A percentile compares a stretch with the other conserved stretches of the same genome.
Evolutionary conservation across 129 eudicot genomes (phyloP).

Genomic region (Tagetes erecta): DNA sequence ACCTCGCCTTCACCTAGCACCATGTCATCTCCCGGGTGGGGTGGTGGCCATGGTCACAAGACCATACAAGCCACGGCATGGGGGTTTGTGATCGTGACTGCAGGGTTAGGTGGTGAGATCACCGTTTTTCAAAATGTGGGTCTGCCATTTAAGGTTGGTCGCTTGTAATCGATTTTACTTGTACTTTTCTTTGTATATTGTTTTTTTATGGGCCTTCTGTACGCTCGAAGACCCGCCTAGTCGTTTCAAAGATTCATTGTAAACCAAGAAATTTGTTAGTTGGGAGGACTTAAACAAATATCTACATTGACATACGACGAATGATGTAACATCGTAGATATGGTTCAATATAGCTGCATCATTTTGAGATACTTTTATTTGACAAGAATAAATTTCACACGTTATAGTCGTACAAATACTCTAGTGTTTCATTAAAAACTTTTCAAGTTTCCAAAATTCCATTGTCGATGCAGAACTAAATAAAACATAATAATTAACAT

Average conservation of each 20-base stretch:
- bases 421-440: constrained; percentile 22
- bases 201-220: neutral
- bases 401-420: constrained; percentile 19
- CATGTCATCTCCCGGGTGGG: constrained; percentile 27
- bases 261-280: constrained; percentile 17
- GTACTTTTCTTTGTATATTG: neutral
- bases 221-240: constrained; percentile 15
- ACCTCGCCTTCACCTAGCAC: constrained; percentile 31
- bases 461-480: neutral
- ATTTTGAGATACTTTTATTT: constrained; percentile 17
- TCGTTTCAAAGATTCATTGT: constrained; percentile 15
- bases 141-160: constrained; percentile 67
- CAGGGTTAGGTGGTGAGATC: constrained; percentile 79
- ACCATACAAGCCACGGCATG: constrained; percentile 83
- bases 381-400: constrained; percentile 25
- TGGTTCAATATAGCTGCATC: constrained; percentile 13
- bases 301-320: neutral
- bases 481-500: too few species aligned
- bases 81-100: constrained; percentile 90
- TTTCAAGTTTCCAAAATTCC: constrained; percentile 9
- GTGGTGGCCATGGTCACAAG: constrained; percentile 46
- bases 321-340: neutral
- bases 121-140: constrained; percentile 88
- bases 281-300: constrained; percentile 1
- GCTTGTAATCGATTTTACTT: constrained; percentile 37